Evolutionary conservation across 1,284 basidiomycete species (phyloP), one percentile per base, ranked within the genome.

Genomic region (Microbotryum scabiosae): DNA sequence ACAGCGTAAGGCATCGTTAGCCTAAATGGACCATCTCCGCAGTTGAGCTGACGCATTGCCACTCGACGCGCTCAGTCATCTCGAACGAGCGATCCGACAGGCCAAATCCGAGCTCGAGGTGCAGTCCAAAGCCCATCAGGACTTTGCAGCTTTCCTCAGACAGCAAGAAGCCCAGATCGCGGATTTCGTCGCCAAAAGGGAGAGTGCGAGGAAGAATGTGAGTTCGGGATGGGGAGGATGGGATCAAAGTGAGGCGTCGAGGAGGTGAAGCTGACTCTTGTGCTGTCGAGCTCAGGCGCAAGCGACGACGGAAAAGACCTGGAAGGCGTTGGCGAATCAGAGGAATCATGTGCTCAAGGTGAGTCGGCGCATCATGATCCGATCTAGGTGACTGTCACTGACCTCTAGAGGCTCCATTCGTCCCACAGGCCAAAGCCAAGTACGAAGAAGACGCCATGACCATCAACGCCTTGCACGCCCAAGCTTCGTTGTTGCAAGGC

Each of bases 401-500:
- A 30, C 14, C 12, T 21, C 41, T 3, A 10, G n/a, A 12, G n/a
- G n/a, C n/a, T n/a, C n/a, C n/a, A n/a, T n/a, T 28, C 54, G 18
- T 5, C 8, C 53, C 41, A 4, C 70, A 81, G 76, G 89, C 94
- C 2, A 84, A 89, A 65, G 90, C 96, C 74, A 90, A 92, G 73
- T 98, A 97, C 77, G 91, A 97, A 75, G 80, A 82, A 57, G 92
- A 97, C 73, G 97, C 93, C 75, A 81, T 96, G 64, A 85, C 87
- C 64, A 93, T 97, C 80, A 97, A 97, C 75, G 87, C 90, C 9
- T 93, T 88, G 75, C 94, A 92, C 4, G 94, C 94, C 2, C 92
- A 97, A 76, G 84, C 86, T 56, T 88, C 88, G 7, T 82, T 98
- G 12, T 86, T 92, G 23, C 94, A 98, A 75, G 96, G 94, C 43